Percentiles rank a stretch among this genome's conserved stretches.
phyloP scores from a whole-genome alignment of 2,329 filamentous ascomycete genomes.

The Fusarium brevicatenulatum region DNA sequence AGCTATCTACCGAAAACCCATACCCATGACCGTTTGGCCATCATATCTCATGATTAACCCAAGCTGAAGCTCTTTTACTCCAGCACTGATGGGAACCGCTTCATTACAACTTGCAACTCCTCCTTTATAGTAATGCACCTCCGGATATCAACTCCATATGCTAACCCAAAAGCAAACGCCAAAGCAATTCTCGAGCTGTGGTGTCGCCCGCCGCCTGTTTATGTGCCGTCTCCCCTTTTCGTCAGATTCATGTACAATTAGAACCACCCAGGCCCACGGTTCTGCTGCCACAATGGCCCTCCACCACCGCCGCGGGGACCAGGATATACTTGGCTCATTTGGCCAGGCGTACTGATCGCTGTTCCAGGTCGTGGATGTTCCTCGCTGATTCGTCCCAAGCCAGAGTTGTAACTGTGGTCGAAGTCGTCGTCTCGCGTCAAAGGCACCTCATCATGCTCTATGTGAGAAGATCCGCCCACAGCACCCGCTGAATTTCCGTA shows the following conservation, averaged over 20 bases:
- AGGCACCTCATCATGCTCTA: slow-evolving; percentile 52
- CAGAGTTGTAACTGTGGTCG: slow-evolving; percentile 54
- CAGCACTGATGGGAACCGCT: slow-evolving; percentile 2
- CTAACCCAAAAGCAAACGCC: slow-evolving; percentile 1
- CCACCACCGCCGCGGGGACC: slow-evolving; percentile 45
- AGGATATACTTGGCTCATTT: slow-evolving; percentile 37
- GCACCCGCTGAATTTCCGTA: slow-evolving; percentile 25
- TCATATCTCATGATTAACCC: slow-evolving; percentile 28
- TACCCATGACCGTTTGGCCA: slow-evolving; percentile 31
- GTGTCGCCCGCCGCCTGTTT: background rate
- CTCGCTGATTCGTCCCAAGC: slow-evolving; percentile 52
- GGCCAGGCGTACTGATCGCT: slow-evolving; percentile 33
- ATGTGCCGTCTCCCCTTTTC: slow-evolving; percentile 4
- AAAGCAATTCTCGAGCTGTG: background rate
- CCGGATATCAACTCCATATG: slow-evolving; percentile 31
- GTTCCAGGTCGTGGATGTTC: slow-evolving; percentile 40
- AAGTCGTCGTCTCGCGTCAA: slow-evolving; percentile 58
- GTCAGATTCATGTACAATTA: slow-evolving; percentile 43
- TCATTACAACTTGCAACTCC: slow-evolving; percentile 5
- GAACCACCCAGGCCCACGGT: slow-evolving; percentile 59
- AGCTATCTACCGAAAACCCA: slow-evolving; percentile 27
- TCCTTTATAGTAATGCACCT: slow-evolving; percentile 25
- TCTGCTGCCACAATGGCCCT: slow-evolving; percentile 65
- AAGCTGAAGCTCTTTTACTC: slow-evolving; percentile 16
- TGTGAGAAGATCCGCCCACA: slow-evolving; percentile 39